Evolutionary conservation across 2,329 filamentous ascomycete species (phyloP), one percentile per base, ranked within the genome.

Genomic region (Verticillium tricorpus): DNA sequence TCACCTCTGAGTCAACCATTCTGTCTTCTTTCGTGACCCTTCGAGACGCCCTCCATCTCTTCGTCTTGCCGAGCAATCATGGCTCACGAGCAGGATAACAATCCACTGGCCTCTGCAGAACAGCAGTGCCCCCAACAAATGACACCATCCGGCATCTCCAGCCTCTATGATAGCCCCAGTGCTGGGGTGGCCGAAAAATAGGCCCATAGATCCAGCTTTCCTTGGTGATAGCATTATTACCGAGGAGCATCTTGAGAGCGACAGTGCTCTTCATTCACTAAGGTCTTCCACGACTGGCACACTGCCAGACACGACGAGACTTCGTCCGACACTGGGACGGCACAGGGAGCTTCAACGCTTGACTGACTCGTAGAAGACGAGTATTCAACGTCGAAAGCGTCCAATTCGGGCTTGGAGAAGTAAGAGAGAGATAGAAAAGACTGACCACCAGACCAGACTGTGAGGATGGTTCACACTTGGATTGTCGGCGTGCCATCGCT

Each of bases 171-270:
- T 78, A 82, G 75, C 80, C 82, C 82, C 80, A 83, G 80, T 69
- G 81, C 64, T 67, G 81, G 81, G 82, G 81, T 82, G 64, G 69
- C 68, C 65, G 71, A 68, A 67, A 69, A 80, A 69, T 84, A 78
- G 76, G 65, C 65, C 61, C 37, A 59, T 59, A 61, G 64, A 62
- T 63, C 63, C 61, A 61, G 64, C 59, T 63, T 70, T 67, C 74
- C 67, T 67, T 40, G 57, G 37, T 58, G 39, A 58, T 50, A 32
- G 7, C 15, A 55, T 31, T 17, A 56, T 56, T 25, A 56, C 17
- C 39, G n/a, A 34, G 58, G 39, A 31, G 28, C 25, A 56, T 32
- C 25, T 32, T 56, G 45, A 50, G 45, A 50, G 45, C 45, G 45
- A 8, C 17, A 17, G 28, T 32, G n/a, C 25, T 56, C 25, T 17